Percentiles rank a stretch among this genome's conserved stretches.
Conservation (phyloP, 2,329 filamentous ascomycete species). For the Fusarium tricinctum region DNA sequence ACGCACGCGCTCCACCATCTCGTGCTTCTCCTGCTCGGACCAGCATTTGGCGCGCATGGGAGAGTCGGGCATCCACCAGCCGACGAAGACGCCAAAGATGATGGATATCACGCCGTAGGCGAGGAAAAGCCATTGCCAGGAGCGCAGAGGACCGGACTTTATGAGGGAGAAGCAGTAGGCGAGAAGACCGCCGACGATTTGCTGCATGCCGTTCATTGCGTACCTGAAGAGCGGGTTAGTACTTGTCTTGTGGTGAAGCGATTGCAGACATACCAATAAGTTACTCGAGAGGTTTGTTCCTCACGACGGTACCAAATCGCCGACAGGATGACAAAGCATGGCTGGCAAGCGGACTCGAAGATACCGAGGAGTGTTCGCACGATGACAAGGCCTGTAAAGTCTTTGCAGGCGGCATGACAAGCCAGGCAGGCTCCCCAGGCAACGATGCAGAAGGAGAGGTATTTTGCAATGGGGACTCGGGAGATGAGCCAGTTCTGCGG, state of each 20-base stretch:
- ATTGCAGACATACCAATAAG: slow-evolving; percentile 70
- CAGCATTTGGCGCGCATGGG: slow-evolving; percentile 81
- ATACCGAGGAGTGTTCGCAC: slow-evolving; percentile 77
- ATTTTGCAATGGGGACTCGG: slow-evolving; percentile 76
- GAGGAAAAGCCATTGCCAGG: slow-evolving; percentile 79
- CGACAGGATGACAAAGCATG: slow-evolving; percentile 75
- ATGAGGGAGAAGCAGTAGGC: slow-evolving; percentile 74
- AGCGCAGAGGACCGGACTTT: slow-evolving; percentile 65
- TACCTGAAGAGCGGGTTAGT: slow-evolving; percentile 48
- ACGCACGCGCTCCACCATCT: slow-evolving; percentile 73
- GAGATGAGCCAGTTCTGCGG: slow-evolving; percentile 74
- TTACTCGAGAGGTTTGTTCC: slow-evolving; percentile 76
- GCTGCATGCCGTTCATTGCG: slow-evolving; percentile 82
- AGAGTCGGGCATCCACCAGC: slow-evolving; percentile 75
- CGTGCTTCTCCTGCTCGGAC: slow-evolving; percentile 73
- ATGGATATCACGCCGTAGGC: slow-evolving; percentile 74
- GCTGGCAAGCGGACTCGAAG: slow-evolving; percentile 79
- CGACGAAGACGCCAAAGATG: slow-evolving; percentile 74
- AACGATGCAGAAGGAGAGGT: slow-evolving; percentile 73
- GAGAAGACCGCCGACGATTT: slow-evolving; percentile 78
- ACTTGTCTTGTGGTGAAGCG: too few species aligned
- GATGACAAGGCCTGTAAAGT: slow-evolving; percentile 70
- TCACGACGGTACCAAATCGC: slow-evolving; percentile 79
- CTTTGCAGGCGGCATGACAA: slow-evolving; percentile 71
- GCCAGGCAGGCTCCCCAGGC: slow-evolving; percentile 72